phyloP scores from a whole-genome alignment of 306 rosid species.

The Inga laurina region DNA sequence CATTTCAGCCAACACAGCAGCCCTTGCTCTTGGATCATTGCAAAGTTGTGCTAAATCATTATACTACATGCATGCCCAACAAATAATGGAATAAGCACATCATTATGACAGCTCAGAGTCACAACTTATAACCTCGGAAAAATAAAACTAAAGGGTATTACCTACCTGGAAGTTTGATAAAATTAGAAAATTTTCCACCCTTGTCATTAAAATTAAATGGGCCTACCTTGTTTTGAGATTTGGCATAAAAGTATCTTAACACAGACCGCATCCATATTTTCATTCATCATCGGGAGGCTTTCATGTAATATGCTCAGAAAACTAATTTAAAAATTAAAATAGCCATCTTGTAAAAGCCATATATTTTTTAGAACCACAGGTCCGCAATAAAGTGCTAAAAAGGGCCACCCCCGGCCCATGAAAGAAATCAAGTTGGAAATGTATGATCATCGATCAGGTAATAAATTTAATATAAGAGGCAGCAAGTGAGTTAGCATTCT shows the following conservation, averaged over 20 bases:
- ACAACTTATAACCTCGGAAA: background rate
- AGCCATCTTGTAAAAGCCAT: too few relatives aligned
- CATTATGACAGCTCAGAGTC: constrained; percentile 13
- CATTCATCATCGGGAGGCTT: background rate
- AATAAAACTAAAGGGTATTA: constrained; percentile 25
- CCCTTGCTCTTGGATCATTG: constrained; percentile 78
- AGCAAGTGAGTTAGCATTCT: too few relatives aligned
- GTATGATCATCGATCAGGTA: background rate
- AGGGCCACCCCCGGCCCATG: too few relatives aligned
- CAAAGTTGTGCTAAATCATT: constrained; percentile 68
- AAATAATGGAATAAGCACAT: constrained; percentile 23
- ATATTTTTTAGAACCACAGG: too few relatives aligned
- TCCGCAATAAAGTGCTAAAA: too few relatives aligned
- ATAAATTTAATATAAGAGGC: too few relatives aligned
- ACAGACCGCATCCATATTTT: background rate
- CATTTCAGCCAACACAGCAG: constrained; percentile 88
- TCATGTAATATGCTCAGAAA: too few relatives aligned
- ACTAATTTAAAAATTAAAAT: too few relatives aligned
- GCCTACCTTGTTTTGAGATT: background rate
- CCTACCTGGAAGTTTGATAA: constrained; percentile 15
- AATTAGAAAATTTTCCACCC: background rate
- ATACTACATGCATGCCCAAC: constrained; percentile 52
- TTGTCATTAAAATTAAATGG: constrained; percentile 1
- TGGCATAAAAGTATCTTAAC: background rate
- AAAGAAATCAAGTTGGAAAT: background rate